Base-by-base conservation (phyloP, 306 rosid species). In the Ceratonia siliqua region DNA sequence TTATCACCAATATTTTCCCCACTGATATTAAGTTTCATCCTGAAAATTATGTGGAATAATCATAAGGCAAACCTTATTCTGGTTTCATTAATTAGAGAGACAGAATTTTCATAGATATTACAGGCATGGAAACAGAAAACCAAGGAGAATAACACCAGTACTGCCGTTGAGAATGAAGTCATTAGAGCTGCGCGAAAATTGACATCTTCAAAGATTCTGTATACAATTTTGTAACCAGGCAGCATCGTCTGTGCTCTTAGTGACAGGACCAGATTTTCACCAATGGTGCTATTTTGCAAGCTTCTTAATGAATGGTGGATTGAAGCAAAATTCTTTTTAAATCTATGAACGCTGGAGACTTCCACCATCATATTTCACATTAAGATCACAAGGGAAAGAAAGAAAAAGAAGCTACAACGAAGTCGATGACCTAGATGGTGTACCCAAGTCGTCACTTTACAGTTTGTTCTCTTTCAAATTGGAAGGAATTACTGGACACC, bases 391-490 rank as follows among this genome's bases (percentile, higher is more conserved):
- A 42, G 28, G 18, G 22, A 70, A 66, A 67, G 20, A 63, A 73
- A 38, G 24, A 24, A 50, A 22, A 43, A 54, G 41, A 39, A 24
- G 71, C 52, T 33, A 69, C 63, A 49, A 63, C 1, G 71, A 57
- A 57, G 52, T 73, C 33, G 20, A n/a, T 38, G 33, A 69, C 32
- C 45, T 8, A 68, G 79, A 17, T 15, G 35, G 45, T 38, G 62
- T 55, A 54, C 68, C 69, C 58, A 78, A 48, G 35, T 21, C 72
- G 53, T 71, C 62, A 78, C 56, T 80, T 75, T 74, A 72, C 74
- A 64, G 72, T 54, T 76, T 83, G 78, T 64, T 79, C 81, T 69
- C 78, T 52, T 36, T 77, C 83, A 68, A 76, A 69, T 48, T 81
- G 73, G 72, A 81, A 79, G 59, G 53, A 78, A 66, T 71, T 75